Percentiles rank a stretch among this genome's conserved stretches.
These are phyloP conservation scores for Rhodamnia rubescens DNA, from an alignment of 345 rosid genomes.

Conservation along the genomic window DNA sequence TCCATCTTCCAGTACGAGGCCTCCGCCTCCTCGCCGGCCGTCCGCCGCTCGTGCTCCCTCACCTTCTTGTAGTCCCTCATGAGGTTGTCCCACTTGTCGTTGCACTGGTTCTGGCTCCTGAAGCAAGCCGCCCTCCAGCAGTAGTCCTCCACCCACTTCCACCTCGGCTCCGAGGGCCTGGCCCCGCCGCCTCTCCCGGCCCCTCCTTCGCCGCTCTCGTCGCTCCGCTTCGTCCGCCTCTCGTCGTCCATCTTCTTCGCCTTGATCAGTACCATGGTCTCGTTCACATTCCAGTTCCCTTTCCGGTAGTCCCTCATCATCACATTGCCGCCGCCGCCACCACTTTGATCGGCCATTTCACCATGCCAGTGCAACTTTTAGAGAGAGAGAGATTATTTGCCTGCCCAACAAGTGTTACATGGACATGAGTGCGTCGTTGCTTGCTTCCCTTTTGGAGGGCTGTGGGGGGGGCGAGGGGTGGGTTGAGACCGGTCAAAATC, in stretches of 20 bases:
- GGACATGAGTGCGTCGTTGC: neutral
- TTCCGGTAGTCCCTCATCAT: conserved; percentile 70
- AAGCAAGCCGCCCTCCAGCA: conserved; percentile 67
- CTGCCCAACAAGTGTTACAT: neutral
- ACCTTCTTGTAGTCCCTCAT: conserved; percentile 95
- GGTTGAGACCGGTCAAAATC: conserved; percentile 23
- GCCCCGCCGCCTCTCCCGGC: neutral
- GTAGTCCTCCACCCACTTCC: conserved; percentile 96
- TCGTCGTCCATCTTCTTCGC: conserved; percentile 88
- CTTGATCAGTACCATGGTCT: conserved; percentile 74
- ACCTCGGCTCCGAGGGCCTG: conserved; percentile 69
- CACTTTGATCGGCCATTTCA: conserved; percentile 44
- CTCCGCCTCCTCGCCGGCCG: conserved; percentile 9
- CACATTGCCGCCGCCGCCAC: neutral
- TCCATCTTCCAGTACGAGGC: conserved; percentile 74
- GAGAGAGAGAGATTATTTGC: neutral
- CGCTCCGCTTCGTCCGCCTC: conserved; percentile 54
- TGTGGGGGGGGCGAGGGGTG: conserved; percentile 4
- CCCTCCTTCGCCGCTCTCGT: conserved; percentile 14
- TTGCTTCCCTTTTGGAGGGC: conserved; percentile 12
- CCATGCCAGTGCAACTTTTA: conserved; percentile 8
- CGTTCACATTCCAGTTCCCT: conserved; percentile 75
- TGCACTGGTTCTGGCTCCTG: conserved; percentile 93
- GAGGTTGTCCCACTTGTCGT: conserved; percentile 96
- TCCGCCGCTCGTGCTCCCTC: conserved; percentile 50